Base-by-base conservation (phyloP, 768 basidiomycete species). In the Hericium coralloides region DNA sequence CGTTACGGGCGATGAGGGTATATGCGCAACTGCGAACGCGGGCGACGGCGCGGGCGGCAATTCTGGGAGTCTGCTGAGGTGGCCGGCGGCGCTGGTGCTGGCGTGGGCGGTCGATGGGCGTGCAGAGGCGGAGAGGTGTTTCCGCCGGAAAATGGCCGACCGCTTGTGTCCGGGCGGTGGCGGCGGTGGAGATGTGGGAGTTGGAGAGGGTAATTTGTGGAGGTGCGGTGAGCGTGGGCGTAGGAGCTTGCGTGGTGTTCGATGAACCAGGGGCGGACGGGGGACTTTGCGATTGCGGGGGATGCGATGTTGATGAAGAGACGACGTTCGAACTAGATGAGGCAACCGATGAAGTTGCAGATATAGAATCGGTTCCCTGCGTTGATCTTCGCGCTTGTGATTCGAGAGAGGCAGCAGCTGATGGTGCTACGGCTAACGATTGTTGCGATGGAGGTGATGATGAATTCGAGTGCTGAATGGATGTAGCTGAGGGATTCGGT, bases 91-190 rank as follows among this genome's bases (percentile, higher is more conserved):
- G 38, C 18, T 22, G 20, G 39, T 14, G 18, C 10, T 20, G 17
- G 53, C 38, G 23, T n/a, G 49, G 17, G 48, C 43, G 25, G 52
- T 53, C 2, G 52, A 38, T 23, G 49, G 49, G 18, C 49, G 49
- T 3, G 49, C 49, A 2, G 26, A 31, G 15, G 49, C 49, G 18
- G 49, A 49, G 18, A 31, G 20, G 18, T 52, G 26, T 52, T 41
- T 39, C 9, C 37, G 38, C 51, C 45, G 60, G 60, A n/a, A 62
- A 39, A 22, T 51, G 25, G n/a, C 20, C 23, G 63, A 63, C 61
- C 64, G 62, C 63, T 64, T 67, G 56, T 64, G 63, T 25, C 60
- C 63, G 2, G 59, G 54, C 12, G 55, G 22, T 7, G 48, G 20
- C 9, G 36, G 52, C 12, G 57, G 39, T 25, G 52, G n/a, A 7